Evolutionary conservation across 2,329 filamentous ascomycete species (phyloP), one percentile per base, ranked within the genome.

Genomic region (Trichoderma citrinoviride): DNA sequence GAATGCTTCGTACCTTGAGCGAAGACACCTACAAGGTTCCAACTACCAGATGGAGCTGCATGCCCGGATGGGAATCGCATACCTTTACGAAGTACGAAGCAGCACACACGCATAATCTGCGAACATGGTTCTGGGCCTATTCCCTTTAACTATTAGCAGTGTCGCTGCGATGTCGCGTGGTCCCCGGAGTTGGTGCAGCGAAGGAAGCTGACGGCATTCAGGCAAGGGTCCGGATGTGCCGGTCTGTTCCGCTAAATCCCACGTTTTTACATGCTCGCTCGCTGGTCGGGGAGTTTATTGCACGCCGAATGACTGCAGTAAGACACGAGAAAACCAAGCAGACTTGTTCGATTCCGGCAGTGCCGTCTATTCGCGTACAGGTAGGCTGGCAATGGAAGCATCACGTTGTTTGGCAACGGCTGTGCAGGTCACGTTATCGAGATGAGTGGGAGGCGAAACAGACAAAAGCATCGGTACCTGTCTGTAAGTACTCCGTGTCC

Each of bases 141-240:
- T n/a, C 14, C 21, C 25, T 19, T 53, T 7, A 23, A 19, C 25
- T 10, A 14, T 52, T 17, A 19, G 29, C 29, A 33, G 29, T n/a
- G 29, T 10, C 29, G 8, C 17, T 53, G 41, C 49, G 49, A 49
- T n/a, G 49, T 53, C 58, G 27, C 25, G 40, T 62, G 49, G 37
- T 8, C 33, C 14, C 33, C 40, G 58, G n/a, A 54, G 25, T 25
- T 43, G 25, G 47, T 49, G 47, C 40, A 46, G 23, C 12, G 25
- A 33, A 37, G 33, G 19, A 46, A 25, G 49, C 58, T 54, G 58
- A 54, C 49, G 37, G 25, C n/a, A 54, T 46, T 23, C 21, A 15
- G 25, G 25, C 58, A 46, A 37, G 49, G 58, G 47, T 50, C 58
- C 58, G 58, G 41, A 21, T 27, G n/a, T 41, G 58, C 58, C 58